A percentile compares a stretch with the other conserved stretches of the same genome.
phyloP scores from a whole-genome alignment of 306 rosid genomes.

The Castanospermum australe region DNA sequence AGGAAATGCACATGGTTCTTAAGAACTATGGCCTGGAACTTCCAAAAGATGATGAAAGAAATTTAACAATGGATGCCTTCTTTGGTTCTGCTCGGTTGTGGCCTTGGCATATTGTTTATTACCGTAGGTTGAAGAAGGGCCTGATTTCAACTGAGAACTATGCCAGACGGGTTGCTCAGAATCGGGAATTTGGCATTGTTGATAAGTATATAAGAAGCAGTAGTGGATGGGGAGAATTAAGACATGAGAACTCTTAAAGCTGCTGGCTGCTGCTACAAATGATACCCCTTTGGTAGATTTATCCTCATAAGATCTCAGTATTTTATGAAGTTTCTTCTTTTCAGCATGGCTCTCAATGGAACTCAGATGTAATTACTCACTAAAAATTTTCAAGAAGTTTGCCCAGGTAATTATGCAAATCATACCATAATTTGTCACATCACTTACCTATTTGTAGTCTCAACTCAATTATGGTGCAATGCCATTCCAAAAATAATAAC shows the following conservation, averaged over 20 bases:
- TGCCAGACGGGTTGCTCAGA: constrained; percentile 65
- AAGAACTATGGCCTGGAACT: constrained; percentile 56
- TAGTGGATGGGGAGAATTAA: constrained; percentile 68
- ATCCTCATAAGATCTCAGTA: constrained; percentile 6
- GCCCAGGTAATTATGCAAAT: constrained; percentile 36
- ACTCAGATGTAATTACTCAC: constrained; percentile 22
- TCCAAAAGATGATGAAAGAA: constrained; percentile 42
- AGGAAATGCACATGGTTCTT: constrained; percentile 56
- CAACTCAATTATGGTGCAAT: not conserved
- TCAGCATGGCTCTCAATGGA: constrained; percentile 7
- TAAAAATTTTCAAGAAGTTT: constrained; percentile 18
- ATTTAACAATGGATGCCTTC: constrained; percentile 35
- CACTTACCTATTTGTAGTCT: not conserved
- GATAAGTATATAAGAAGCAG: constrained; percentile 72
- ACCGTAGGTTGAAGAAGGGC: constrained; percentile 68
- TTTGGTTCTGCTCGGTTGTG: constrained; percentile 70
- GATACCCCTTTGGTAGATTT: not conserved
- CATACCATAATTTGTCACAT: constrained; percentile 12
- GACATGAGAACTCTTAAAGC: constrained; percentile 25
- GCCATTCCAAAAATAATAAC: not conserved
- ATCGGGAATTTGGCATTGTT: constrained; percentile 61
- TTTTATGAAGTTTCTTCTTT: constrained; percentile 16
- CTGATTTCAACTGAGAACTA: constrained; percentile 64
- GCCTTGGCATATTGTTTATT: constrained; percentile 72
- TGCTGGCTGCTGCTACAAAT: not conserved